A percentile compares a stretch with the other conserved stretches of the same genome.
phyloP scores from a whole-genome alignment of 306 rosid genomes.

The Fagus sylvatica region DNA sequence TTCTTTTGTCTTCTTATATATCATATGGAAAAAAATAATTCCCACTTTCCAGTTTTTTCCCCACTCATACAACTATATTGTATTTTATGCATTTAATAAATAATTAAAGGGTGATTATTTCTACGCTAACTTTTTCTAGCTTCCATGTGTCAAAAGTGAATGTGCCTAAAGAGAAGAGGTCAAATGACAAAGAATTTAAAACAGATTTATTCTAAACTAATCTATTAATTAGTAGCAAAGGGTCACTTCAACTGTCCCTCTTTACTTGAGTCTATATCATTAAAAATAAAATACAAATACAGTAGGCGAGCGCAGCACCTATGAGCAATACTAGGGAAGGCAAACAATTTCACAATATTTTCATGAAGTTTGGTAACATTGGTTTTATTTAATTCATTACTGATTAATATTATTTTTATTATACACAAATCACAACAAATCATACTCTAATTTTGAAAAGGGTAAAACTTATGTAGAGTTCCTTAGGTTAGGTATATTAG shows the following conservation, averaged over 20 bases:
- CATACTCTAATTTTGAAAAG: too few species aligned
- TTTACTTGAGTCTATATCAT: neutral
- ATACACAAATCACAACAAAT: too few species aligned
- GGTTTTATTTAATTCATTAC: too few species aligned
- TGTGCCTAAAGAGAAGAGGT: constrained; percentile 35
- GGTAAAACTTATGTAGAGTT: too few species aligned
- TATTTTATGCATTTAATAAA: constrained; percentile 19
- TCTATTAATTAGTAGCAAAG: neutral
- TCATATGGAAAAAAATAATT: constrained; percentile 30
- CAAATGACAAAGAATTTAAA: constrained; percentile 34
- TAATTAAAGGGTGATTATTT: constrained; percentile 32
- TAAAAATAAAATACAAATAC: neutral
- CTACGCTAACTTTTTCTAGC: constrained; percentile 33
- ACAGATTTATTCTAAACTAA: neutral
- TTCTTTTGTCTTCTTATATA: constrained; percentile 40
- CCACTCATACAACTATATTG: constrained; percentile 24
- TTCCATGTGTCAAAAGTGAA: constrained; percentile 38
- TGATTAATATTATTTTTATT: too few species aligned
- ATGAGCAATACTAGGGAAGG: too few species aligned
- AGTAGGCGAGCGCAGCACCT: neutral
- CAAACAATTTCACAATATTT: too few species aligned
- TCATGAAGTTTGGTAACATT: too few species aligned
- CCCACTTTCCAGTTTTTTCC: constrained; percentile 32
- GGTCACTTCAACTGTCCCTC: neutral
- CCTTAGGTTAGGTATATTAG: too few species aligned